These are phyloP conservation scores for Microthyrium microscopicum DNA, from an alignment of 2,329 filamentous ascomycete genomes.

Conservation along the genomic window DNA sequence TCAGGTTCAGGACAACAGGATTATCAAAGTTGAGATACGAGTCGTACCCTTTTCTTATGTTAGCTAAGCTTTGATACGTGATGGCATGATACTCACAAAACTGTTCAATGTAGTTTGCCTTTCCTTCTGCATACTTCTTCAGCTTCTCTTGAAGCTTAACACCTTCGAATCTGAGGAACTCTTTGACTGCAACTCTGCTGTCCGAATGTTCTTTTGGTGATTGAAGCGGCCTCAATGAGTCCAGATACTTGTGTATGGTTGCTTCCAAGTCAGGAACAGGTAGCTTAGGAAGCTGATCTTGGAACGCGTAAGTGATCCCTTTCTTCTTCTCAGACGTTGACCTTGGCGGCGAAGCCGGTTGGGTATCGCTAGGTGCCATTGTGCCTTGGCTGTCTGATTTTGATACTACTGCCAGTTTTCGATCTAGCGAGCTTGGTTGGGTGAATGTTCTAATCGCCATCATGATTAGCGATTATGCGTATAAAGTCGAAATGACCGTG, in stretches of 20 bases:
- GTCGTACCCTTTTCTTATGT: constrained; percentile 66
- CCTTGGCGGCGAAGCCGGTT: constrained; percentile 22
- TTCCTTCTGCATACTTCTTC: constrained; percentile 76
- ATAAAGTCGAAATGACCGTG: constrained; percentile 61
- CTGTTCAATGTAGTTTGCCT: constrained; percentile 94
- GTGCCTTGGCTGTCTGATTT: constrained; percentile 20
- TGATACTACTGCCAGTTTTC: constrained; percentile 38
- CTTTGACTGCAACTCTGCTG: constrained; percentile 60
- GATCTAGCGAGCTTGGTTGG: constrained; percentile 55
- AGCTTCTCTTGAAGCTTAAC: constrained; percentile 74
- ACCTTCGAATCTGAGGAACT: constrained; percentile 69
- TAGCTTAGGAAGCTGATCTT: constrained; percentile 78
- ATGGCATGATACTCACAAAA: constrained; percentile 56
- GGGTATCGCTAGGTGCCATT: constrained; percentile 19
- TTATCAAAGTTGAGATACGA: constrained; percentile 98
- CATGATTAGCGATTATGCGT: constrained; percentile 40
- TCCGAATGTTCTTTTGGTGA: constrained; percentile 66
- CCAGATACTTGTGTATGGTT: constrained; percentile 64
- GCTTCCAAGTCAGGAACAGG: constrained; percentile 78
- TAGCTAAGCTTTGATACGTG: neutral
- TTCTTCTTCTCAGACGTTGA: constrained; percentile 41
- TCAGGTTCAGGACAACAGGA: constrained; percentile 89
- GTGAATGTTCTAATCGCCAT: constrained; percentile 56
- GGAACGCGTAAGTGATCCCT: constrained; percentile 74
- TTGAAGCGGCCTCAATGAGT: constrained; percentile 67